Evolutionary conservation across 2,329 filamentous ascomycete species (phyloP), one percentile per base, ranked within the genome.

Genomic region (Talaromyces piceae): DNA sequence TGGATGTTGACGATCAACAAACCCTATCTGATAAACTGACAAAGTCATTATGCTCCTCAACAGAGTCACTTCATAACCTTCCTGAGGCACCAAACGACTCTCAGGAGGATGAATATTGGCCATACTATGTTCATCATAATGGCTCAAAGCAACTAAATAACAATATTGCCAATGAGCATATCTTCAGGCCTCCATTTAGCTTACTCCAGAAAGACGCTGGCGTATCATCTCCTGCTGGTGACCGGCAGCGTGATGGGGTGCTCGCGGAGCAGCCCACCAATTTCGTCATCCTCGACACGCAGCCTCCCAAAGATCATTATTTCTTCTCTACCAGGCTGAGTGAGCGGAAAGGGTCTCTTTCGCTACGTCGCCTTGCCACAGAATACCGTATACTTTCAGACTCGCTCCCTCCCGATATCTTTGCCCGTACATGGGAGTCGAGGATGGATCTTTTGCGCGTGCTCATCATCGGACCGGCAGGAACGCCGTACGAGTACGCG

Each of bases 401-500:
- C 11, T 76, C 78, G 0, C 67, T 84, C 2, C 80, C 80, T 0
- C 63, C 72, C 2, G 75, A 74, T 2, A 79, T 83, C 44, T 81
- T 76, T 57, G 76, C 82, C 2, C 73, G 80, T 28, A 76, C 77
- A 1, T 84, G 79, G 76, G 80, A 82, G 54, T 74, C 73, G 2
- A 71, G 79, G 20, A 72, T 82, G 41, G 79, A 83, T 59, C 70
- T 83, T 7, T 61, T 83, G 8, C 76, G 80, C 9, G 76, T 80
- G 13, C 64, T 83, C 3, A 77, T 83, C 49, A 69, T 83, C 44
- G 80, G 80, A 0, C 79, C 80, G 0, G 64, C 70, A 20, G 78
- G 79, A 45, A 83, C 80, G 0, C 80, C 80, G 2, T 84, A 84
- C 60, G 78, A 80, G 56, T 72, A 77, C 57, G 79, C 78, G 0